A percentile compares a stretch with the other conserved stretches of the same genome.
phyloP scores from a whole-genome alignment of 176 grass and related monocot species.

The Oryza nivara region DNA sequence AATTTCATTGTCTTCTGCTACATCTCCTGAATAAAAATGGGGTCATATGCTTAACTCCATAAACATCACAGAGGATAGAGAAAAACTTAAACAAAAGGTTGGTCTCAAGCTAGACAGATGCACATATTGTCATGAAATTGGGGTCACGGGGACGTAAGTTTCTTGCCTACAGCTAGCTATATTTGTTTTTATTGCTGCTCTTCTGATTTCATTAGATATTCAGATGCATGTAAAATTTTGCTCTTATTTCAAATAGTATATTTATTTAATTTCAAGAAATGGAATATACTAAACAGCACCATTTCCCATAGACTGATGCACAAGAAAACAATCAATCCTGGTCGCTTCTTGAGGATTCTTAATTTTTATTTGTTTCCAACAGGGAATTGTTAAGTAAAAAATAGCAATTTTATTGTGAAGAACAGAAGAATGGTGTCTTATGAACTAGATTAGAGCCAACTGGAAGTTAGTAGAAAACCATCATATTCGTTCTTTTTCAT shows the following conservation, averaged over 20 bases:
- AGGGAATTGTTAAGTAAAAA: too few species aligned
- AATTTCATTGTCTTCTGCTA: background rate
- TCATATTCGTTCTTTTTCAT: background rate
- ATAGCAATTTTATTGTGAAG: too few species aligned
- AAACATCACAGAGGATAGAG: conserved; percentile 17
- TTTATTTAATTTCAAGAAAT: too few species aligned
- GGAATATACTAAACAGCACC: too few species aligned
- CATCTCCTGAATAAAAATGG: too few species aligned
- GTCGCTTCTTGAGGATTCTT: too few species aligned
- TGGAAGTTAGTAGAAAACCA: background rate
- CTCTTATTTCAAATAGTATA: too few species aligned
- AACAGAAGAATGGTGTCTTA: background rate
- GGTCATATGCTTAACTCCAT: background rate
- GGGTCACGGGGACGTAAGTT: conserved; percentile 29
- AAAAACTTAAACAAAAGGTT: conserved; percentile 30
- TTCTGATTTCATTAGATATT: too few species aligned
- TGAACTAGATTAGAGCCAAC: background rate
- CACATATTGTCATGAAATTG: conserved; percentile 38
- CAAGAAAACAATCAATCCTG: too few species aligned
- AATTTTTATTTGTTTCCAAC: too few species aligned
- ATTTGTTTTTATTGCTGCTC: background rate
- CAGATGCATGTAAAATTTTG: too few species aligned
- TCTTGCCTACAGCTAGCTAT: background rate
- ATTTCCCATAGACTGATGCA: too few species aligned
- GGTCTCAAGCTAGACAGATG: conserved; percentile 28